phyloP scores from a whole-genome alignment of 2,329 filamentous ascomycete genomes.

The Neophaeococcomyces mojaviensis region DNA sequence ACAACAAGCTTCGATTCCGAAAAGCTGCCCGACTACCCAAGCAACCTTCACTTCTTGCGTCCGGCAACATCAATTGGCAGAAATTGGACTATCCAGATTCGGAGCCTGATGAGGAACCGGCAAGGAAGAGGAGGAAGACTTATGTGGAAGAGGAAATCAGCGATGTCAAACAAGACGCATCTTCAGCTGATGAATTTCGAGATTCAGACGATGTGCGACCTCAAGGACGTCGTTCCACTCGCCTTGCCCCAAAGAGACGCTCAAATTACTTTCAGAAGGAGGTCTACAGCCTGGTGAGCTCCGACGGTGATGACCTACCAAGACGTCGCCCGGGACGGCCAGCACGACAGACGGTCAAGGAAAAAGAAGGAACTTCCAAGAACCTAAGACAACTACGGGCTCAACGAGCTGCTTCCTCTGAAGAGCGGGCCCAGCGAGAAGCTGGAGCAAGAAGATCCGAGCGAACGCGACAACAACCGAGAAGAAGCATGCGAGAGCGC shows the following conservation, averaged over 20 bases:
- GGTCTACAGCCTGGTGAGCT: background rate
- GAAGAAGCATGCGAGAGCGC: constrained; percentile 39
- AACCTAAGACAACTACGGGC: background rate
- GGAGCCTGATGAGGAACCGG: constrained; percentile 10
- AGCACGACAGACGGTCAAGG: background rate
- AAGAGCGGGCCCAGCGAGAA: background rate
- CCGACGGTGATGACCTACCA: background rate
- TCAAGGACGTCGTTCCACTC: constrained; percentile 6
- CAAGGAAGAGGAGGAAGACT: constrained; percentile 8
- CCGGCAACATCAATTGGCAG: constrained; percentile 12
- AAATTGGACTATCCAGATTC: constrained; percentile 17
- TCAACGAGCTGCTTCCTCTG: background rate
- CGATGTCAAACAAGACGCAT: constrained; percentile 6
- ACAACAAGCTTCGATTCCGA: background rate
- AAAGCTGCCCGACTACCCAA: background rate
- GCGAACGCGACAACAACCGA: constrained; percentile 24
- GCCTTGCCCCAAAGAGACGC: constrained; percentile 1
- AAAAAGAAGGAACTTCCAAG: background rate
- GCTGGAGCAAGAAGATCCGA: constrained; percentile 27
- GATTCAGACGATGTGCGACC: constrained; percentile 1
- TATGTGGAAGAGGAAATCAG: constrained; percentile 10
- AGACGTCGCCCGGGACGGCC: background rate
- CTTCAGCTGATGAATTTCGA: constrained; percentile 10
- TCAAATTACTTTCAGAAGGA: constrained; percentile 1
- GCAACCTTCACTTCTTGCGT: background rate